Evolutionary conservation across 2,329 filamentous ascomycete genomes (phyloP), one percentile per base, ranked within the genome.

Genomic region (Trichoderma aggressivum): DNA sequence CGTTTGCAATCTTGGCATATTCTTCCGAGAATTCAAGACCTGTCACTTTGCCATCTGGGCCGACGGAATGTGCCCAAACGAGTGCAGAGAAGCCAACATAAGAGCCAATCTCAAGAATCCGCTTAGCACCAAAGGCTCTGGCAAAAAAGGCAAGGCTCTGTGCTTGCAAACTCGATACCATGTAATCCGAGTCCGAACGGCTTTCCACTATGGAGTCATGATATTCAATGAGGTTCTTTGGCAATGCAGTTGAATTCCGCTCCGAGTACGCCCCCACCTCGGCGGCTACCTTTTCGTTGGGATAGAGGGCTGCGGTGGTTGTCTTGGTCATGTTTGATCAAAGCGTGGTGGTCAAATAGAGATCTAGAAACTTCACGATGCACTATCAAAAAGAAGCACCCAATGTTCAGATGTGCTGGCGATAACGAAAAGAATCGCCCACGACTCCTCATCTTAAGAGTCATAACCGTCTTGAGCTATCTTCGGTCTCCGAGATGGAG

Each of bases 1-100:
- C 76, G 53, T 77, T 72, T n/a, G 84, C 81, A 12, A 78, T 73
- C 21, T 77, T 73, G 26, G 83, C 82, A 67, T 82, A 86, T 74
- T 83, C 80, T 58, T 77, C 74, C 18, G 76, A 78, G 68, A 81
- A 83, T 76, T 86, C 84, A n/a, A 86, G 81, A 75, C 73, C 83
- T 77, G 8, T 78, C 50, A 74, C 72, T 11, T 50, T 69, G 26
- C 73, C 68, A 32, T 72, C 75, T 1, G 76, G 75, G 1, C 83
- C 82, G 18, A 83, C 78, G 28, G 80, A 81, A 39, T 84, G 78
- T 2, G 81, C 75, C 82, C 82, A 84, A 21, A 81, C 78, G 75
- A 83, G 79, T 60, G 78, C 76, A 21, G 82, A 84, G 75, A 81
- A 84, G 30, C 83, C 82, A 10, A 82, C 76, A 70, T 81, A 84